Percentiles rank a stretch among this genome's conserved stretches.
Conservation (phyloP, 768 basidiomycete genomes). For the Termitomyces titanicus region DNA sequence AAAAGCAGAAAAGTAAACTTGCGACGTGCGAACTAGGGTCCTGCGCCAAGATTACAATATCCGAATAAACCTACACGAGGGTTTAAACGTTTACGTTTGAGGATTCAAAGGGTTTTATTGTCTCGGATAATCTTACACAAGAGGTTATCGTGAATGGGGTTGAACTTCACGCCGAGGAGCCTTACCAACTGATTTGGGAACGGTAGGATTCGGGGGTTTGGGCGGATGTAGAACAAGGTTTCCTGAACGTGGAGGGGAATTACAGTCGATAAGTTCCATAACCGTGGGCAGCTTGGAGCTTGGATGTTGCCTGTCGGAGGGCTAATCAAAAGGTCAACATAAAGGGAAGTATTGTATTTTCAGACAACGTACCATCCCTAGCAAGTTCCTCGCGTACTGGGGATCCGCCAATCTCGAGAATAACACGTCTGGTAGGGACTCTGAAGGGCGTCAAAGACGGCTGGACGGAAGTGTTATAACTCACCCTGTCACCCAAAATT, state of each 20-base stretch:
- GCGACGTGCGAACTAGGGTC: neutral
- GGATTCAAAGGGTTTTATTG: neutral
- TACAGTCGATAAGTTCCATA: constrained; percentile 80
- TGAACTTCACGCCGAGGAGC: constrained; percentile 1
- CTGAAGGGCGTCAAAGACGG: constrained; percentile 35
- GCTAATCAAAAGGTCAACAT: constrained; percentile 40
- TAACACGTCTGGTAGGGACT: constrained; percentile 82
- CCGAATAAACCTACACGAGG: neutral
- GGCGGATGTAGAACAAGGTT: constrained; percentile 53
- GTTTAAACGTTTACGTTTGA: neutral
- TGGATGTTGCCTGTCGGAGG: constrained; percentile 81
- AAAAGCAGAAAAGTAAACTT: neutral
- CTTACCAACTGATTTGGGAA: constrained; percentile 8
- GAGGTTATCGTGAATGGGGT: neutral
- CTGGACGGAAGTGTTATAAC: constrained; percentile 16
- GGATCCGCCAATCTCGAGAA: constrained; percentile 90
- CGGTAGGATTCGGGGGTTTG: constrained; percentile 23
- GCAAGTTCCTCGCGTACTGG: constrained; percentile 92
- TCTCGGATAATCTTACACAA: neutral
- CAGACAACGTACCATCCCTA: constrained; percentile 63
- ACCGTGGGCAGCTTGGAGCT: constrained; percentile 83
- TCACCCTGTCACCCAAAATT: constrained; percentile 94
- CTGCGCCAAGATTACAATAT: neutral
- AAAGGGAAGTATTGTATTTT: neutral
- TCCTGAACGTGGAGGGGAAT: constrained; percentile 71